Conservation (phyloP, 1,284 basidiomycete species). For the Acaromyces ingoldii region DNA sequence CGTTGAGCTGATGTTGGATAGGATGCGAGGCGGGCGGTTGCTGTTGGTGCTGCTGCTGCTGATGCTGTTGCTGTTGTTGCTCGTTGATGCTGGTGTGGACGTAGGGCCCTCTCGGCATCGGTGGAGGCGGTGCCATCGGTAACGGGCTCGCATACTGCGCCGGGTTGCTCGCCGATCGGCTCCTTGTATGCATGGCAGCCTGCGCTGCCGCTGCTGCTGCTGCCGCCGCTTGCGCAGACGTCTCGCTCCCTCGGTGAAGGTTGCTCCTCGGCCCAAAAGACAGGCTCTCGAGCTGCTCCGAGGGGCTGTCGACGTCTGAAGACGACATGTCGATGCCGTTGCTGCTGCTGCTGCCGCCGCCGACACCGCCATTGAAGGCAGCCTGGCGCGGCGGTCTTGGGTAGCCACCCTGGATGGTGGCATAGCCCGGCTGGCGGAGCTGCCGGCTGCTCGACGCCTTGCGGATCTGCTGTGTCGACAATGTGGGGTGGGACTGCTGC, state of each 20-base stretch:
- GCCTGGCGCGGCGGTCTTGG: slow-evolving; percentile 2
- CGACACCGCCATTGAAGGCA: too few species aligned
- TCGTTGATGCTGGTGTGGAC: not conserved
- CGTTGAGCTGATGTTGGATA: not conserved
- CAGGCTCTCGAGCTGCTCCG: too few species aligned
- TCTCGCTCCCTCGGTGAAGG: too few species aligned
- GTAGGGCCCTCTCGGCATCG: slow-evolving; percentile 20
- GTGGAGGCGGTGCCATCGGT: slow-evolving; percentile 19
- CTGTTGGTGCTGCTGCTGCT: not conserved
- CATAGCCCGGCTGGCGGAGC: slow-evolving; percentile 18
- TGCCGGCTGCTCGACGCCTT: slow-evolving; percentile 37
- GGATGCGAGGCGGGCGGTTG: not conserved
- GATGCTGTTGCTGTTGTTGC: slow-evolving; percentile 9
- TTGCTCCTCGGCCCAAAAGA: too few species aligned
- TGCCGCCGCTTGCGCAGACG: too few species aligned
- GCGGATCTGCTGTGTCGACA: slow-evolving; percentile 19
- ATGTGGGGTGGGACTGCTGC: not conserved
- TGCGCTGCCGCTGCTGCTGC: slow-evolving; percentile 12
- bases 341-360: too few species aligned
- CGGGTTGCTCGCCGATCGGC: slow-evolving; percentile 33
- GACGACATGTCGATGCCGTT: too few species aligned
- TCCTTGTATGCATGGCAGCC: too few species aligned
- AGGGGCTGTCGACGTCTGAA: too few species aligned
- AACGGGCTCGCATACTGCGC: slow-evolving; percentile 20
- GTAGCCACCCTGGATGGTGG: not conserved